Conservation (phyloP, 208 protist genomes). For the Crithidia fasciculata region DNA sequence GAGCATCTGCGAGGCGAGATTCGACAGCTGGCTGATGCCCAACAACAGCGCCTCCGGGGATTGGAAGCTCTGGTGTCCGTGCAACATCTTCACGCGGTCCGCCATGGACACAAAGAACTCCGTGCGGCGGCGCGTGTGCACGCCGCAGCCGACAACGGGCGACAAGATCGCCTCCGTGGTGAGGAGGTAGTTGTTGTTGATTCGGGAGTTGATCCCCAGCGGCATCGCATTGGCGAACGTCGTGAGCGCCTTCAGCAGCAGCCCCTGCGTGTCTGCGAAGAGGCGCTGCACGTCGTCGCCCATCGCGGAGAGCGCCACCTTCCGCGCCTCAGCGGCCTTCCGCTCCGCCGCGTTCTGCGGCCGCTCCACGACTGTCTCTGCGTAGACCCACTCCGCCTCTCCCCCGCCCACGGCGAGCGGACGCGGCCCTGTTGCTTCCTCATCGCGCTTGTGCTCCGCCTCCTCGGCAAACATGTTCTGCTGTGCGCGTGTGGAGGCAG, state of each 20-base stretch:
- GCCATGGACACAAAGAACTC: conserved; percentile 70
- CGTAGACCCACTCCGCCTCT: conserved; percentile 18
- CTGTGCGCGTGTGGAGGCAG: too few species aligned
- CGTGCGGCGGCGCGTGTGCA: conserved; percentile 29
- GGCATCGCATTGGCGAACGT: conserved; percentile 39
- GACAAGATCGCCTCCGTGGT: conserved; percentile 38
- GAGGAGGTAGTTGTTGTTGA: conserved; percentile 47
- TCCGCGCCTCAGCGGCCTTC: background rate
- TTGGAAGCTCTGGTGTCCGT: conserved; percentile 26
- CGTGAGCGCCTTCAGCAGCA: conserved; percentile 31
- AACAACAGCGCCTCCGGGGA: conserved; percentile 49
- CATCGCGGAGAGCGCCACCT: conserved; percentile 8
- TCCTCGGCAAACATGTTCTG: background rate
- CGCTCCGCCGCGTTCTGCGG: background rate
- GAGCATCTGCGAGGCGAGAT: conserved; percentile 56
- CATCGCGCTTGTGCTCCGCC: background rate
- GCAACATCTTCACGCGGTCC: conserved; percentile 41
- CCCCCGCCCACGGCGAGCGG: background rate
- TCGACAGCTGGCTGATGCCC: conserved; percentile 53
- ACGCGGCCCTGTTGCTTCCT: background rate
- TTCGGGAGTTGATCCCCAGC: conserved; percentile 37
- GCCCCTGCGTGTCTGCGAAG: conserved; percentile 22
- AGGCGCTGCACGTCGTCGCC: conserved; percentile 28
- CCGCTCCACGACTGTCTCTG: conserved; percentile 18
- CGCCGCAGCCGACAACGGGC: conserved; percentile 35